phyloP scores from a whole-genome alignment of 306 rosid species.

The Astragalus membranaceus region DNA sequence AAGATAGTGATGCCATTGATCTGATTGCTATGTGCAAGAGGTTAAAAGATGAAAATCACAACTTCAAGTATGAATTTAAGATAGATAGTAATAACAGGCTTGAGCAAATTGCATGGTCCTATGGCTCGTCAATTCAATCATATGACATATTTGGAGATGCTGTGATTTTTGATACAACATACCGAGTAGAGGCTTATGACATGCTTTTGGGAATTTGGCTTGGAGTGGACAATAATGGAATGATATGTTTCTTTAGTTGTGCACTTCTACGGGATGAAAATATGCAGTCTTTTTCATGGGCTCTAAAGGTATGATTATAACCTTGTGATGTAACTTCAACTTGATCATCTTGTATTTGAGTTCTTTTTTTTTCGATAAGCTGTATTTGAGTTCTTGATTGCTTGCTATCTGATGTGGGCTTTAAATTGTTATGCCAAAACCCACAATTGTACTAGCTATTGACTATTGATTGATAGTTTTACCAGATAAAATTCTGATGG shows the following conservation, averaged over 20 bases:
- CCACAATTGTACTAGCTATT: not conserved
- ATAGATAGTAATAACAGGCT: slow-evolving; percentile 71
- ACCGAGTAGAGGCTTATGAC: slow-evolving; percentile 69
- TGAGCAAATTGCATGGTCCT: slow-evolving; percentile 82
- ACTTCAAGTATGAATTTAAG: slow-evolving; percentile 74
- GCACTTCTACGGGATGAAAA: slow-evolving; percentile 68
- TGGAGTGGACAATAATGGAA: slow-evolving; percentile 83
- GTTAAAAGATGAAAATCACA: slow-evolving; percentile 65
- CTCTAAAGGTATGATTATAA: slow-evolving; percentile 57
- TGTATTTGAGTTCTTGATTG: slow-evolving; percentile 13
- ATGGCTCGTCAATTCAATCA: slow-evolving; percentile 44
- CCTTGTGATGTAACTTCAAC: slow-evolving; percentile 1
- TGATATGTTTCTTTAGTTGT: slow-evolving; percentile 72
- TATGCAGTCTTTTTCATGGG: slow-evolving; percentile 66
- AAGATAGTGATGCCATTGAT: slow-evolving; percentile 80
- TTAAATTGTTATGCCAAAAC: not conserved
- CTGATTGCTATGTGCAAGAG: slow-evolving; percentile 77
- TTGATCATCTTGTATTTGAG: not conserved
- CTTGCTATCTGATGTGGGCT: slow-evolving; percentile 4
- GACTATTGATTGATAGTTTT: not conserved
- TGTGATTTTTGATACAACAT: slow-evolving; percentile 69
- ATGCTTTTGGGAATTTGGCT: slow-evolving; percentile 84
- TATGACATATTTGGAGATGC: slow-evolving; percentile 72
- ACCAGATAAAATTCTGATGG: not conserved
- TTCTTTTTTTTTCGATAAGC: too few relatives aligned